Evolutionary conservation across 345 rosid species (phyloP).

Genomic region (Melastoma malabathricum): DNA sequence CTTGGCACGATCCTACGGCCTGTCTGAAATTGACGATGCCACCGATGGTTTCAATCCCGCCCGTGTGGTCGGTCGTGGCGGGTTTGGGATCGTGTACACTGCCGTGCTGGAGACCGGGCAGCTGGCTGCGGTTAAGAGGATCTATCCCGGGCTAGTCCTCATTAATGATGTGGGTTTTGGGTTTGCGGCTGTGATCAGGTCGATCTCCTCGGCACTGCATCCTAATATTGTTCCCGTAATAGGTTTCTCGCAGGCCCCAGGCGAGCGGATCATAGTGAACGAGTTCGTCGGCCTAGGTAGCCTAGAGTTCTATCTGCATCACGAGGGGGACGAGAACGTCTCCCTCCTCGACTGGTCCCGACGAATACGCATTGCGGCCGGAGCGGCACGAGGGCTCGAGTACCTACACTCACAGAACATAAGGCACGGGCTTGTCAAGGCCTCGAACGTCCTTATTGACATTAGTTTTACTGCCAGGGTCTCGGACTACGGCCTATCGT

Average conservation of each 20-base stretch:
- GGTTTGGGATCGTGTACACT: conserved; percentile 55
- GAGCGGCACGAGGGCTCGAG: conserved; percentile 58
- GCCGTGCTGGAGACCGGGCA: conserved; percentile 26
- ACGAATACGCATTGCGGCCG: conserved; percentile 53
- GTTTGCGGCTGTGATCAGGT: conserved; percentile 40
- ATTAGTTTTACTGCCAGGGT: conserved; percentile 30
- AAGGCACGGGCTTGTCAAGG: conserved; percentile 54
- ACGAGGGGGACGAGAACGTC: conserved; percentile 22
- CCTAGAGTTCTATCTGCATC: conserved; percentile 43
- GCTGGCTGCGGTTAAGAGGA: conserved; percentile 54
- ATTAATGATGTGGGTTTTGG: conserved; percentile 56
- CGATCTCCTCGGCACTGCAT: conserved; percentile 54
- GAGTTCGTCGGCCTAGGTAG: conserved; percentile 40
- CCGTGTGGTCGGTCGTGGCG: conserved; percentile 49
- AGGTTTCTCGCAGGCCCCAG: conserved; percentile 79
- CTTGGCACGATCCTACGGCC: conserved; percentile 22
- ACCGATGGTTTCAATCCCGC: conserved; percentile 55
- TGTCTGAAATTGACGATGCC: conserved; percentile 56
- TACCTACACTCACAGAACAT: conserved; percentile 50
- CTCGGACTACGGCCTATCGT: conserved; percentile 59
- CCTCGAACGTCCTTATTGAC: conserved; percentile 58
- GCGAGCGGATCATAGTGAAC: conserved; percentile 52
- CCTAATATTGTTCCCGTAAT: conserved; percentile 48
- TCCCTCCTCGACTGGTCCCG: conserved; percentile 46
- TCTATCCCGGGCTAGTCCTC: conserved; percentile 11